A percentile compares a stretch with the other conserved stretches of the same genome.
These are phyloP conservation scores for Leccinum boreale DNA, from an alignment of 768 basidiomycete species.

Conservation along the genomic window DNA sequence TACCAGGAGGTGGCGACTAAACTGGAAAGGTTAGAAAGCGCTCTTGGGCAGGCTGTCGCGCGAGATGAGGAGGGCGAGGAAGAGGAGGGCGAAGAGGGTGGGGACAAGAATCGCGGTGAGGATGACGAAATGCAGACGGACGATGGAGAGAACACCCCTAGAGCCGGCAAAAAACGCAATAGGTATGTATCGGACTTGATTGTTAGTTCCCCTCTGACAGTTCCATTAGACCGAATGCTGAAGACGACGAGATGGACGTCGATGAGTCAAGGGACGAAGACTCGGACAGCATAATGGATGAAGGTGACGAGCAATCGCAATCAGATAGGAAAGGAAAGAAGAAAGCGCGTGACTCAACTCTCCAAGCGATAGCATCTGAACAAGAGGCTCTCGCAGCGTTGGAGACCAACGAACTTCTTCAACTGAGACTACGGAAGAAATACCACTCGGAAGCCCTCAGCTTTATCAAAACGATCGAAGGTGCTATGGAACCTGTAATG, in stretches of 20 bases:
- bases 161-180: constrained; percentile 33
- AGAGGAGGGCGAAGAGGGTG: constrained; percentile 33
- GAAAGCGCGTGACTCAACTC: constrained; percentile 63
- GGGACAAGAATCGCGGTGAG: constrained; percentile 32
- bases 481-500: constrained; percentile 66
- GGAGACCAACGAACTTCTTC: constrained; percentile 61
- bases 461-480: constrained; percentile 73
- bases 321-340: constrained; percentile 43
- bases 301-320: constrained; percentile 33
- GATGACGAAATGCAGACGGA: constrained; percentile 35
- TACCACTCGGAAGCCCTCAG: constrained; percentile 82
- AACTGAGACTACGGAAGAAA: constrained; percentile 72
- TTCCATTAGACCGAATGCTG: constrained; percentile 15
- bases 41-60: constrained; percentile 60
- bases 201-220: constrained; percentile 8
- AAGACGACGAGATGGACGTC: constrained; percentile 55
- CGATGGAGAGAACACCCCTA: constrained; percentile 20
- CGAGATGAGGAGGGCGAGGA: constrained; percentile 36
- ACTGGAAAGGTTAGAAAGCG: constrained; percentile 66
- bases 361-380: constrained; percentile 55
- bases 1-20: constrained; percentile 62
- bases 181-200: constrained; percentile 8
- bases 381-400: constrained; percentile 69
- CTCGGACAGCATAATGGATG: constrained; percentile 37
- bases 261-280: constrained; percentile 42